Conservation (phyloP, 1,284 basidiomycete genomes). For the Spongiforma sp. region DNA sequence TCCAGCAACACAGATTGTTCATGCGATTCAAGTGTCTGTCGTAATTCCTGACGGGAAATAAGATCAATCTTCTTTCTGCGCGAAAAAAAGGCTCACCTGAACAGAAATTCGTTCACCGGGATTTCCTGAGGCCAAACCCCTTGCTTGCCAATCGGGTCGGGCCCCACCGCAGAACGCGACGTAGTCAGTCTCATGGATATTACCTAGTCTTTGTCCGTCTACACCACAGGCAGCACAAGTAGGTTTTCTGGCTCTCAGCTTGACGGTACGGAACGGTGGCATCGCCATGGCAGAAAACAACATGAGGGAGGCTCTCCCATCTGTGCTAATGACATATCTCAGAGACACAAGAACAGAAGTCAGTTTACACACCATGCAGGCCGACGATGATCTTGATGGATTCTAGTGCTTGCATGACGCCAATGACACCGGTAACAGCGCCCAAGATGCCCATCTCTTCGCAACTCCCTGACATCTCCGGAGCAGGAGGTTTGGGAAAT, state of each 20-base stretch:
- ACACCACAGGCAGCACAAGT: conserved; percentile 69
- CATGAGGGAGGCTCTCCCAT: conserved; percentile 65
- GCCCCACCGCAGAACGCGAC: conserved; percentile 79
- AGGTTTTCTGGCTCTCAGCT: conserved; percentile 69
- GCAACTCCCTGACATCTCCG: conserved; percentile 74
- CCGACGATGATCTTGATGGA: conserved; percentile 84
- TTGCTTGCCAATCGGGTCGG: conserved; percentile 63
- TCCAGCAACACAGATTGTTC: conserved; percentile 67
- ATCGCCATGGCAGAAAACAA: conserved; percentile 74
- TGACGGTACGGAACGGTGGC: conserved; percentile 84
- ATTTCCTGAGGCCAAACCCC: conserved; percentile 50
- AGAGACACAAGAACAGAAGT: conserved; percentile 1
- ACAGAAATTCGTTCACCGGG: conserved; percentile 51
- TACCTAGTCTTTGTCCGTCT: conserved; percentile 46
- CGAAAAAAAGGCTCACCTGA: conserved; percentile 44
- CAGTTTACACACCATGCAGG: conserved; percentile 60
- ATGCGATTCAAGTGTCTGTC: conserved; percentile 49
- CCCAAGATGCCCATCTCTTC: conserved; percentile 94
- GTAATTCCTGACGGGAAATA: conserved; percentile 17
- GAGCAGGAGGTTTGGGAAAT: conserved; percentile 79
- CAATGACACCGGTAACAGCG: conserved; percentile 89
- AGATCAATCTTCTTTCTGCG: neutral
- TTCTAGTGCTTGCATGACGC: conserved; percentile 91
- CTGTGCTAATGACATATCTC: conserved; percentile 39
- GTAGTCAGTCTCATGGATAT: conserved; percentile 68